phyloP scores from a whole-genome alignment of 176 grass and related monocot genomes.

The Triticum timopheevii region DNA sequence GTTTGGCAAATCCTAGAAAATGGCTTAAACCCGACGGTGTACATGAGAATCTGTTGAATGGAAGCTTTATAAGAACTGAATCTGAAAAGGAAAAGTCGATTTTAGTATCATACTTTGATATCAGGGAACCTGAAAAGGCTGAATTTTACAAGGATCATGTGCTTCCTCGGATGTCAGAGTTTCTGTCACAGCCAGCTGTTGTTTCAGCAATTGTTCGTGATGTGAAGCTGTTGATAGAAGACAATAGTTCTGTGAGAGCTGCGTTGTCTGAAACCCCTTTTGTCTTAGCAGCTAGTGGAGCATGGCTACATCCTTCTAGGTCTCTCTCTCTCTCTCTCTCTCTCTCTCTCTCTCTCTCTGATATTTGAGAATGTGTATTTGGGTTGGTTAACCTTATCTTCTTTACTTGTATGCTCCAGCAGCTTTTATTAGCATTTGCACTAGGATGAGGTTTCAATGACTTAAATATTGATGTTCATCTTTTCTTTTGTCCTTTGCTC shows the following conservation, averaged over 20 bases:
- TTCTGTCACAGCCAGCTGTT: conserved; percentile 72
- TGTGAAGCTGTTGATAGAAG: conserved; percentile 73
- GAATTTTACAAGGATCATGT: conserved; percentile 97
- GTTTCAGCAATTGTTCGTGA: conserved; percentile 76
- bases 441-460: conserved; percentile 1
- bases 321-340: conserved; percentile 16
- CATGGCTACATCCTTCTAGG: conserved; percentile 83
- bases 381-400: conserved; percentile 9
- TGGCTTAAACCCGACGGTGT: conserved; percentile 96
- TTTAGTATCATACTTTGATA: conserved; percentile 68
- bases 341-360: background rate
- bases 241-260: conserved; percentile 49
- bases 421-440: conserved; percentile 13
- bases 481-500: conserved; percentile 5
- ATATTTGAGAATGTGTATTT: conserved; percentile 22
- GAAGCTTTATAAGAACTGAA: conserved; percentile 79
- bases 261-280: conserved; percentile 58
- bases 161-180: conserved; percentile 79
- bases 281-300: conserved; percentile 69
- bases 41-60: conserved; percentile 79
- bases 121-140: conserved; percentile 75
- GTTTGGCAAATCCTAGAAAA: conserved; percentile 67
- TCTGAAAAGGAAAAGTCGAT: conserved; percentile 87
- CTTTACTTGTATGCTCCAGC: background rate
- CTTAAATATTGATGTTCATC: background rate